These are phyloP conservation scores for Neoboletus magnificus DNA, from an alignment of 768 basidiomycete genomes.

Conservation along the genomic window DNA sequence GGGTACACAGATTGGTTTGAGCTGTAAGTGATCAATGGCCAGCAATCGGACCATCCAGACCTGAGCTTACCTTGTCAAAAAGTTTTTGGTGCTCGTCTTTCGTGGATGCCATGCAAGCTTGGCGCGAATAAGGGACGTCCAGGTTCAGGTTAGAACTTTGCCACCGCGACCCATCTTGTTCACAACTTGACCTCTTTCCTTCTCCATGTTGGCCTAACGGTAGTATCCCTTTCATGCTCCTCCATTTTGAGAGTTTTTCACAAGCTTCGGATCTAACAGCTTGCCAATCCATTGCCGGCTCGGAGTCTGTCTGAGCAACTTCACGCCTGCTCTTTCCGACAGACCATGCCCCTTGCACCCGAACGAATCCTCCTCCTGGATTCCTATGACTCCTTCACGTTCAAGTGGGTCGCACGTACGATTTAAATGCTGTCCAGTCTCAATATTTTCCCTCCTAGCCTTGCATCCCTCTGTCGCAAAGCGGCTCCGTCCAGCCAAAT, in stretches of 20 bases:
- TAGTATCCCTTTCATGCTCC: not conserved
- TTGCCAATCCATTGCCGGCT: not conserved
- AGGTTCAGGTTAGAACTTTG: not conserved
- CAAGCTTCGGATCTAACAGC: not conserved
- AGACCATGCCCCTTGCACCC: constrained; percentile 24
- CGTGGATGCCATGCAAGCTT: constrained; percentile 14
- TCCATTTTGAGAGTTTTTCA: not conserved
- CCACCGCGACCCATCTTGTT: not conserved
- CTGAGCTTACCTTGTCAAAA: constrained; percentile 38
- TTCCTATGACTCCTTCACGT: constrained; percentile 87
- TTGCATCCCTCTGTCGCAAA: constrained; percentile 65
- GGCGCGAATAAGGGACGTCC: not conserved
- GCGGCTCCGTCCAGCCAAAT: constrained; percentile 60
- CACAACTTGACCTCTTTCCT: not conserved
- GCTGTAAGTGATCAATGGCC: constrained; percentile 20
- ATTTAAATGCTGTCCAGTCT: not conserved
- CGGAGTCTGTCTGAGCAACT: not conserved
- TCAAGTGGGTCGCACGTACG: constrained; percentile 56
- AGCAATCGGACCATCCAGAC: not conserved
- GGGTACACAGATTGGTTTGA: constrained; percentile 79
- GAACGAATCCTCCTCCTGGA: constrained; percentile 70
- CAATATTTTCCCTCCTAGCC: constrained; percentile 38
- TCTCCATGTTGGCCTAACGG: constrained; percentile 1
- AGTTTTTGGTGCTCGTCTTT: constrained; percentile 26
- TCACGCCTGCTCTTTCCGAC: not conserved